Evolutionary conservation across 352 stramenopile genomes (phyloP), one percentile per base, ranked within the genome.

Genomic region (Pythium phragmiticola): DNA sequence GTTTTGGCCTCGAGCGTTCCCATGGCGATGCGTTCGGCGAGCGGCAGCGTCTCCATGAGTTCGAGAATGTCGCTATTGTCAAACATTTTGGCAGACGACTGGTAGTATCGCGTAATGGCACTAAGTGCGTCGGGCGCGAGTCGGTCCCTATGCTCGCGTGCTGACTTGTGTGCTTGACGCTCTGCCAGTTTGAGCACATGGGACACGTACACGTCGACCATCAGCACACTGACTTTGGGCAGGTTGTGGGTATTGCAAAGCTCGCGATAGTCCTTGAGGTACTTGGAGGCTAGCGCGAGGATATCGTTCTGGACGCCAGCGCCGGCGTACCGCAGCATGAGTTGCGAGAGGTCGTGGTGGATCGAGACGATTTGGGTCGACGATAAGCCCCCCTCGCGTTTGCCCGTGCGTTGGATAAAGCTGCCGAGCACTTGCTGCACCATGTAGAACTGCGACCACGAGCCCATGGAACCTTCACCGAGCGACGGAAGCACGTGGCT

Each of bases 131-230:
- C 75, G 8, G 68, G 43, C 47, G 60, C 37, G 21, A 57, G 34
- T 11, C 74, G 33, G 14, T 63, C 69, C 7, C 49, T 45, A 17
- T 45, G 54, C 34, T 14, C 34, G 47, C 48, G 23, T 0, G 55
- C 64, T 0, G 65, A 65, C 59, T 81, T 75, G 43, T 89, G 76
- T 8, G 74, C 51, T 65, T 90, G 81, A 0, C 79, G 76, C 60
- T 88, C 78, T 13, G 86, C 76, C 13, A 92, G 57, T 60, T 90
- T 94, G 33, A 90, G 74, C 19, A 94, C 77, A 33, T 94, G 85
- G 2, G 80, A 87, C 37, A 92, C 82, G 60, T 91, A 94, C 7
- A 92, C 83, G 16, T 92, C 74, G 13, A 92, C 75, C 85, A 94
- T 94, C 12, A 84, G 51, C 8, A 87, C 73, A 42, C 77, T 94